Conservation (phyloP, 495 filamentous ascomycete genomes). For the Xylaria cubensis region DNA sequence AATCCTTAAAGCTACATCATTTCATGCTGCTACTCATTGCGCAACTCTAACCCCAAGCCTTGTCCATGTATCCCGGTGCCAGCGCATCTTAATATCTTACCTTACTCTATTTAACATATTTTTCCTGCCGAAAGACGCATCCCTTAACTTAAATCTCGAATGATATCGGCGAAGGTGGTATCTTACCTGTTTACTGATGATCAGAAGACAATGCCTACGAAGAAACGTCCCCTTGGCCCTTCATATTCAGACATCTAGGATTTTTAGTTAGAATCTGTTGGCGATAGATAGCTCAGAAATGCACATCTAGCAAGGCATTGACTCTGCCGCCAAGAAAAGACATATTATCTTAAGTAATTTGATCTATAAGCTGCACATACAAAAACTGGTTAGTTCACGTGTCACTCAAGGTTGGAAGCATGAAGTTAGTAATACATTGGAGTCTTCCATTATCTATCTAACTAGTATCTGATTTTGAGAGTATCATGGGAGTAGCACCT, state of each 20-base stretch:
- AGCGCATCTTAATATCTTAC: neutral
- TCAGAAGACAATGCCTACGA: neutral
- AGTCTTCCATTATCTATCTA: conserved; percentile 20
- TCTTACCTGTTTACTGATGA: neutral
- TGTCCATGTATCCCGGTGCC: neutral
- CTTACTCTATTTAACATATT: neutral
- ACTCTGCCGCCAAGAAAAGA: neutral
- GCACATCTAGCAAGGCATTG: too few relatives aligned
- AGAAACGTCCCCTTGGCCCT: neutral
- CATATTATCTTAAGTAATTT: neutral
- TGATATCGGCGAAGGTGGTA: neutral
- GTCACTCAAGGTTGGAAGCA: neutral
- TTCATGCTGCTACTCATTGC: neutral
- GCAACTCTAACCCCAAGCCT: neutral
- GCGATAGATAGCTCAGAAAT: neutral
- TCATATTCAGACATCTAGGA: neutral
- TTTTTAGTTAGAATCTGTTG: neutral
- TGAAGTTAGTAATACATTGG: conserved; percentile 17
- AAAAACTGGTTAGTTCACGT: neutral
- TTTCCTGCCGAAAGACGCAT: neutral
- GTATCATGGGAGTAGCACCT: neutral
- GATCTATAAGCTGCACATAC: neutral
- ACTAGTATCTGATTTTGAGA: neutral
- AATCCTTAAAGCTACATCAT: neutral
- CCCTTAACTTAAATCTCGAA: neutral